Evolutionary conservation across 2,329 filamentous ascomycete genomes (phyloP).

Genomic region (Alternaria conjuncta): DNA sequence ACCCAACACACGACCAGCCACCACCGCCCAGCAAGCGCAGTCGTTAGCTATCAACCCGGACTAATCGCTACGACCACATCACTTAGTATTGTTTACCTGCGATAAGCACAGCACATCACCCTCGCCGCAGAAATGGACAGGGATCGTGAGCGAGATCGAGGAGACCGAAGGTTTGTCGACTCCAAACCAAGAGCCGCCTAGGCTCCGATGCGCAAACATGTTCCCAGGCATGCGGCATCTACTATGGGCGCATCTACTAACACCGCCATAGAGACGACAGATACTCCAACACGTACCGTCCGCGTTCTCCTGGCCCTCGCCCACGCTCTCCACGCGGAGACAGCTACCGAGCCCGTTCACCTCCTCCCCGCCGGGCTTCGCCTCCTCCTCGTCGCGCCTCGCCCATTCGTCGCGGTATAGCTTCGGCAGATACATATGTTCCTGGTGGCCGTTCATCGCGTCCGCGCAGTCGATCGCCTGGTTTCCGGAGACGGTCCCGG

Average conservation of each 20-base stretch:
- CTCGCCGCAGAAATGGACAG: constrained; percentile 38
- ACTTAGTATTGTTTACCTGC: background rate
- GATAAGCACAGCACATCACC: background rate
- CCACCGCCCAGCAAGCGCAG: constrained; percentile 4
- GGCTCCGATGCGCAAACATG: background rate
- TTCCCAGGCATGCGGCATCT: background rate
- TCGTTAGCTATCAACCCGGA: background rate
- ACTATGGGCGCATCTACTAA: constrained; percentile 16
- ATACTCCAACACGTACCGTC: constrained; percentile 48
- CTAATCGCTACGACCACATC: constrained; percentile 1
- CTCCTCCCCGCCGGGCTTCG: constrained; percentile 8
- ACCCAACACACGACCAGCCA: constrained; percentile 12
- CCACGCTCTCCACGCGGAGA: constrained; percentile 41
- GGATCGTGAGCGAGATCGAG: constrained; percentile 51
- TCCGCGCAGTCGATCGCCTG: constrained; percentile 49
- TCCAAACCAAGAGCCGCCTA: constrained; percentile 20
- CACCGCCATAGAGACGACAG: constrained; percentile 39
- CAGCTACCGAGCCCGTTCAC: constrained; percentile 41
- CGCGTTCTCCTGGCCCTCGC: constrained; percentile 43
- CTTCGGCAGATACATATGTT: constrained; percentile 51
- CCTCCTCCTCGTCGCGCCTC: constrained; percentile 20
- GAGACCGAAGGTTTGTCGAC: constrained; percentile 53
- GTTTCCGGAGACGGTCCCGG: constrained; percentile 48
- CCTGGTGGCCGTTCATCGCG: constrained; percentile 45
- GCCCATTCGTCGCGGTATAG: constrained; percentile 44